Conservation (phyloP, 345 rosid genomes). For the Eutrema heterophyllum region DNA sequence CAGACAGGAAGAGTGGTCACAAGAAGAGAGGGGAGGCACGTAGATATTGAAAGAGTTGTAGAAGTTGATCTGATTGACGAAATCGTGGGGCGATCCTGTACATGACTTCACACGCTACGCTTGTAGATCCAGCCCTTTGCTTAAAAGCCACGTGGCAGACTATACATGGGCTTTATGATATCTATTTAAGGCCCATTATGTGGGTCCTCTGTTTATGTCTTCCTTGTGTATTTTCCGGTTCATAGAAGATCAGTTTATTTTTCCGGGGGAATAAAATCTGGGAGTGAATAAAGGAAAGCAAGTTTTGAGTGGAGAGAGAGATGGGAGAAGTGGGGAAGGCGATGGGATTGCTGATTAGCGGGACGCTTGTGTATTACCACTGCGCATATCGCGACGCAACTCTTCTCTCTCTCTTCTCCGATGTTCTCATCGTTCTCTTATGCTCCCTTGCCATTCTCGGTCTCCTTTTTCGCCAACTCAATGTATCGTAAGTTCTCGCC, state of each 20-base stretch:
- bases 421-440: slow-evolving; percentile 89
- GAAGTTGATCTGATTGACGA: slow-evolving; percentile 29
- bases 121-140: background rate
- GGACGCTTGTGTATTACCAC: slow-evolving; percentile 74
- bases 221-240: too few relatives aligned
- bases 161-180: background rate
- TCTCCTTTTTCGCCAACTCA: slow-evolving; percentile 91
- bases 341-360: slow-evolving; percentile 54
- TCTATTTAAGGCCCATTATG: slow-evolving; percentile 7
- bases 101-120: slow-evolving; percentile 15
- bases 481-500: slow-evolving; percentile 58
- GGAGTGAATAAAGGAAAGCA: background rate
- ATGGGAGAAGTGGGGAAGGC: slow-evolving; percentile 57
- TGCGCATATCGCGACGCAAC: slow-evolving; percentile 79
- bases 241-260: background rate
- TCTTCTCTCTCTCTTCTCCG: slow-evolving; percentile 74
- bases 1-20: slow-evolving; percentile 31
- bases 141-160: background rate
- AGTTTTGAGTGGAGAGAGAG: slow-evolving; percentile 3
- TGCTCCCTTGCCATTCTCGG: slow-evolving; percentile 99
- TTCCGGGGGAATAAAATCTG: background rate
- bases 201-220: background rate
- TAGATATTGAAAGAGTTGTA: slow-evolving; percentile 25
- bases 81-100: slow-evolving; percentile 1
- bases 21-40: slow-evolving; percentile 27